These are phyloP conservation scores for Filobasidium wieringae DNA, from an alignment of 768 basidiomycete genomes.

Conservation along the genomic window DNA sequence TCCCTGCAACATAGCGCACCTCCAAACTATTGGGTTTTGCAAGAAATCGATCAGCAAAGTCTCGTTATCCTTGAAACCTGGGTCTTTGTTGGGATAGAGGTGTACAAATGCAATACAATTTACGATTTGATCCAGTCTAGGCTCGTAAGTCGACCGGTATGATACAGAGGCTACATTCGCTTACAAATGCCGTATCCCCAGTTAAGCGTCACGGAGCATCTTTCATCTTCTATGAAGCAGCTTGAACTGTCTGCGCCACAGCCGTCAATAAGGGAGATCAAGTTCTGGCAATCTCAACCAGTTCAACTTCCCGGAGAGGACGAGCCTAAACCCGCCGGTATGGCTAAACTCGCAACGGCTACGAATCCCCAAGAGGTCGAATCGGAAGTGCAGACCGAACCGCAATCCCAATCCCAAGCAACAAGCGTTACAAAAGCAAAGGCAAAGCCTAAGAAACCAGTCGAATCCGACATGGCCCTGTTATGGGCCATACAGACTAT, in stretches of 20 bases:
- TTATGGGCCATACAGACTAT: constrained; percentile 5
- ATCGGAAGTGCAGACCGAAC: background rate
- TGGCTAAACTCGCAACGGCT: background rate
- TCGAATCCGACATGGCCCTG: background rate
- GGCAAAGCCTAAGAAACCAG: constrained; percentile 1
- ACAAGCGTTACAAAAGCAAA: background rate
- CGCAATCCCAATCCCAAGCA: background rate
- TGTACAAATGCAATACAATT: constrained; percentile 7
- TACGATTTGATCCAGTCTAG: constrained; percentile 5
- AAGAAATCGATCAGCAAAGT: constrained; percentile 5
- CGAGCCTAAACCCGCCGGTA: background rate
- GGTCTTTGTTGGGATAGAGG: background rate
- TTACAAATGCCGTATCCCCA: background rate
- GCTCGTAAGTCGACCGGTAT: background rate
- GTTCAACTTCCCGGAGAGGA: constrained; percentile 1
- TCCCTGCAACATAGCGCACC: background rate
- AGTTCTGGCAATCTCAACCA: constrained; percentile 9
- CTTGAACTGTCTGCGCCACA: background rate
- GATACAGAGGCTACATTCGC: too few relatives aligned
- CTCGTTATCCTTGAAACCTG: constrained; percentile 4
- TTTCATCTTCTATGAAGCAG: background rate
- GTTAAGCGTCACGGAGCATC: constrained; percentile 4
- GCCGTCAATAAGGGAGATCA: constrained; percentile 1
- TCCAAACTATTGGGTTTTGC: constrained; percentile 7
- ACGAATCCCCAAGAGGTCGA: background rate